phyloP scores from a whole-genome alignment of 345 rosid genomes.

The Populus alba region DNA sequence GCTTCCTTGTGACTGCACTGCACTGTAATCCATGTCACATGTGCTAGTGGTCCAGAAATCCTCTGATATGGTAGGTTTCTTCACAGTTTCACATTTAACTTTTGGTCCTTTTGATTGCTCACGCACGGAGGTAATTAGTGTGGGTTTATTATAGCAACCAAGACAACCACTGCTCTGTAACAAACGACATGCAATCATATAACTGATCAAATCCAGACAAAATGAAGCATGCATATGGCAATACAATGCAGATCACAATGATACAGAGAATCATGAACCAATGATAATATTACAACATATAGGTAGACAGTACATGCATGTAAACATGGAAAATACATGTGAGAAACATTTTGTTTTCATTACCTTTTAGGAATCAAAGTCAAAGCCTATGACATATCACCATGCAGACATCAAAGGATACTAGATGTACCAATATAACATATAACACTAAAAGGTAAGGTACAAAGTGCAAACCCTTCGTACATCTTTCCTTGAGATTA shows the following conservation, averaged over 20 bases:
- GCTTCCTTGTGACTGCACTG: constrained; percentile 34
- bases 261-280: not conserved
- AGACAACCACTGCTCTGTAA: constrained; percentile 69
- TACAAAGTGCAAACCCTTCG: not conserved
- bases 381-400: not conserved
- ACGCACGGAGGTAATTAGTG: constrained; percentile 8
- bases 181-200: constrained; percentile 46
- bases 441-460: too few relatives aligned
- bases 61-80: constrained; percentile 25
- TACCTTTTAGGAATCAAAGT: not conserved
- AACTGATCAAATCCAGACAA: constrained; percentile 15
- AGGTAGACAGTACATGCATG: not conserved
- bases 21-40: constrained; percentile 35
- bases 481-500: not conserved
- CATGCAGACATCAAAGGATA: too few relatives aligned
- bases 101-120: constrained; percentile 8
- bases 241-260: not conserved
- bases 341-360: not conserved
- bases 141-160: constrained; percentile 26
- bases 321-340: not conserved
- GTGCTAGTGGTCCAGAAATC: constrained; percentile 32
- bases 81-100: constrained; percentile 4
- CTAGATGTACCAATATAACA: too few relatives aligned
- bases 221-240: not conserved
- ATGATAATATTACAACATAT: not conserved